Conservation (phyloP, 331 rosid genomes). For the Acacia concinna region DNA sequence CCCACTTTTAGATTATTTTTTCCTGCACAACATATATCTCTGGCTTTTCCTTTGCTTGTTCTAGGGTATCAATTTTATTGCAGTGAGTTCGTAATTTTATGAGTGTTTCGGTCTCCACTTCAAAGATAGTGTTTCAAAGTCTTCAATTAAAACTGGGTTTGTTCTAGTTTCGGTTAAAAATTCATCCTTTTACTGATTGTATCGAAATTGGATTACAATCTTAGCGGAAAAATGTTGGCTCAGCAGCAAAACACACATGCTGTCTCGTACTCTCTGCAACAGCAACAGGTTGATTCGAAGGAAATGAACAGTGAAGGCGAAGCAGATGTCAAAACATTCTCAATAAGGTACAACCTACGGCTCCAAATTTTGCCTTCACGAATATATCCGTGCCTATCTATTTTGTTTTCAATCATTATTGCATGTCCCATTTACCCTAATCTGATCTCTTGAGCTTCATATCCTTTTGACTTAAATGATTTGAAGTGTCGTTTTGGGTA, state of each 20-base stretch:
- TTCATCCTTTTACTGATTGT: slow-evolving; percentile 6
- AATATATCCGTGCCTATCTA: not conserved
- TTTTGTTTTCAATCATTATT: slow-evolving; percentile 18
- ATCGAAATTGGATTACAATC: slow-evolving; percentile 7
- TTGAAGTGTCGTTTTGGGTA: not conserved
- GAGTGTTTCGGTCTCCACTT: slow-evolving; percentile 24
- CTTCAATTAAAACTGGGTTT: slow-evolving; percentile 26
- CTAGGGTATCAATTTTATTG: slow-evolving; percentile 8
- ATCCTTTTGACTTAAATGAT: not conserved
- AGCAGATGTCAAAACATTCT: slow-evolving; percentile 46
- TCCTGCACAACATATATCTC: not conserved
- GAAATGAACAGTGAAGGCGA: slow-evolving; percentile 16
- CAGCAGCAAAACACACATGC: slow-evolving; percentile 44
- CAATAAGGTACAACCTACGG: slow-evolving; percentile 47
- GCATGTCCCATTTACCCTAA: slow-evolving; percentile 23
- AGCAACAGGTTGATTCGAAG: slow-evolving; percentile 23
- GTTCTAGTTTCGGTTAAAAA: not conserved
- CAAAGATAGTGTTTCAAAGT: not conserved
- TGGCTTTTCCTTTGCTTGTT: slow-evolving; percentile 20
- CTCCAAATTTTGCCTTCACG: not conserved
- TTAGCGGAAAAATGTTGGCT: slow-evolving; percentile 33
- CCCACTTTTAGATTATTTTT: slow-evolving; percentile 19
- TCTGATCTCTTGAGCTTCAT: slow-evolving; percentile 7
- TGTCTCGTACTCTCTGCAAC: slow-evolving; percentile 42
- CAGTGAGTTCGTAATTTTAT: slow-evolving; percentile 41